Percentiles rank a stretch among this genome's conserved stretches.
These are phyloP conservation scores for Apiospora arundinis DNA, from an alignment of 2,329 filamentous ascomycete species.

Conservation along the genomic window DNA sequence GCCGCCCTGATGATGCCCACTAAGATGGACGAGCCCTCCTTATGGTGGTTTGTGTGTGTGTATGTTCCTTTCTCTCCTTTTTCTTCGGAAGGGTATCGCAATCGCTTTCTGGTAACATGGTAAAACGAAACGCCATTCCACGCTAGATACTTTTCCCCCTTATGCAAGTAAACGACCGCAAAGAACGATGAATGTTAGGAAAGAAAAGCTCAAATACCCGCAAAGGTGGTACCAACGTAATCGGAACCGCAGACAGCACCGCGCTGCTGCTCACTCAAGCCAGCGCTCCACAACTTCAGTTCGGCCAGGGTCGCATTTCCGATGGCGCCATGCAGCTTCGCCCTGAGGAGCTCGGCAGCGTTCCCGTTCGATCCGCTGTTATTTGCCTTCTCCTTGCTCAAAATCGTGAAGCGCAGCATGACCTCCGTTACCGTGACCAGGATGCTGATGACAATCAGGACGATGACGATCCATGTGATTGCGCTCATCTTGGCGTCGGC, in stretches of 20 bases:
- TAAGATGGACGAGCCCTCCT: slow-evolving; percentile 3
- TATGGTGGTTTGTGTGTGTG: background rate
- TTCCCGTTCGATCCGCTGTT: slow-evolving; percentile 20
- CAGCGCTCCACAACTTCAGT: slow-evolving; percentile 37
- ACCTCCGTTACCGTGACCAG: slow-evolving; percentile 91
- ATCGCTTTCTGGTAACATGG: background rate
- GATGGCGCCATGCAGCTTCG: slow-evolving; percentile 33
- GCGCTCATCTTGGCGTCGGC: slow-evolving; percentile 93
- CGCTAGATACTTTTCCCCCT: slow-evolving; percentile 1
- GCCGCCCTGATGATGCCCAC: slow-evolving; percentile 10
- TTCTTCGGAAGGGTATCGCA: slow-evolving; percentile 9
- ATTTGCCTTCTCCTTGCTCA: slow-evolving; percentile 52
- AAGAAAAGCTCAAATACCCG: slow-evolving; percentile 14
- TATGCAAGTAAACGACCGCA: background rate
- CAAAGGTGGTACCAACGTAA: slow-evolving; percentile 17
- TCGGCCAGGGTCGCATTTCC: slow-evolving; percentile 40
- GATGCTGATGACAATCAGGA: slow-evolving; percentile 90
- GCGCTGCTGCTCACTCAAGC: slow-evolving; percentile 36
- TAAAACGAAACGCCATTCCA: slow-evolving; percentile 9
- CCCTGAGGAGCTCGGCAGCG: slow-evolving; percentile 24
- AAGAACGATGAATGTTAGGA: background rate
- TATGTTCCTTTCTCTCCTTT: background rate
- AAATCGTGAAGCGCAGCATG: slow-evolving; percentile 80
- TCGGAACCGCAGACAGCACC: slow-evolving; percentile 37
- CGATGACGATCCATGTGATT: slow-evolving; percentile 98